Base-by-base conservation (phyloP, 2,329 filamentous ascomycete genomes). In the Lojkania enalia region DNA sequence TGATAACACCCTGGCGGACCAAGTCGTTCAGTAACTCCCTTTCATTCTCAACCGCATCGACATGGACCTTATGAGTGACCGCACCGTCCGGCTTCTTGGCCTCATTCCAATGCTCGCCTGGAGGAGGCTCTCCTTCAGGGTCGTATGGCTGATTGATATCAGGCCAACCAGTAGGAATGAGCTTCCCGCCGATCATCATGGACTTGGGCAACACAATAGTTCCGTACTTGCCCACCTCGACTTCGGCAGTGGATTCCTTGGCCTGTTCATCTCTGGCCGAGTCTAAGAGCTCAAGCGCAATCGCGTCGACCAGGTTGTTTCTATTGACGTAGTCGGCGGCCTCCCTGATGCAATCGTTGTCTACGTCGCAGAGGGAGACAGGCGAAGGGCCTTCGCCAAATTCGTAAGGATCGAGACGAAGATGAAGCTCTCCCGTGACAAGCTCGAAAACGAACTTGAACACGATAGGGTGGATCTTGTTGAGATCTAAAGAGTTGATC, bases 131-230 rank as follows among this genome's bases (percentile, higher is more conserved):
- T 35, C 36, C 33, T 27, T 41, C 23, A 46, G 38, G 35, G 44
- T 36, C 20, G 31, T 30, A 46, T 25, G 37, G 39, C 39, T 42
- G 20, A 29, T 29, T 42, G 35, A 35, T 15, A 47, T 39, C 25
- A 27, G 44, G 32, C 44, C 27, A 46, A 13, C 44, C 23, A 15
- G 44, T 36, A 35, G 31, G 31, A 46, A 46, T 42, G 27, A 46
- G 35, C 29, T 46, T 29, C 29, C 42, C 35, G 35, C 27, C 27
- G 21, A 31, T 44, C 35, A 44, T 44, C 29, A 39, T 44, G 25
- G 42, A 39, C 42, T 44, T 44, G n/a, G 42, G 42, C 35, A 44
- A 44, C 25, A 44, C 25, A 27, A 44, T 44, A 44, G 42, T 44
- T 14, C 21, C 21, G 21, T 33, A 35, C 35, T 42, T 35, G 21